phyloP scores from a whole-genome alignment of 768 basidiomycete species.

The Favolaschia claudopus region DNA sequence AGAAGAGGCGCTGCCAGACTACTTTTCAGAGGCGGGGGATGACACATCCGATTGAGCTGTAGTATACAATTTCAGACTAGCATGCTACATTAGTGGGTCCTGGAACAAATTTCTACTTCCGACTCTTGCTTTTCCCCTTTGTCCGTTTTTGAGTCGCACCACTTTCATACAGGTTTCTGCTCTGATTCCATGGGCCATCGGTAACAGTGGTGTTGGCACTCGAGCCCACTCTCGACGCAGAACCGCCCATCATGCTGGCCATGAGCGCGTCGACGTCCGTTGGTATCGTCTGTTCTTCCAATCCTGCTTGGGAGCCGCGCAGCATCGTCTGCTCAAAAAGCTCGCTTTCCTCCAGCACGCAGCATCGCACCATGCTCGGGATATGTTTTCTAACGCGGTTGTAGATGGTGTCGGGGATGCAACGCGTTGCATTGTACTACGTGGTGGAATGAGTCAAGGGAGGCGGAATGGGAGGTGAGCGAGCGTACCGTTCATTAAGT shows the following conservation, averaged over 20 bases:
- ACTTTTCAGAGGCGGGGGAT: constrained; percentile 54
- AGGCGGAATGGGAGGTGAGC: no score
- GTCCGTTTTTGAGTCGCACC: constrained; percentile 32
- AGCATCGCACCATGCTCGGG: no score
- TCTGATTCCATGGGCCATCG: constrained; percentile 46
- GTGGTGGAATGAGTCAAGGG: no score
- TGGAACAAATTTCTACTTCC: constrained; percentile 19
- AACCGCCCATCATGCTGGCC: constrained; percentile 58
- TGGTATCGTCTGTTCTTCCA: constrained; percentile 51
- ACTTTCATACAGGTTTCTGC: constrained; percentile 29
- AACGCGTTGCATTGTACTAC: no score
- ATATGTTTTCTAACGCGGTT: no score
- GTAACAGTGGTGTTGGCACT: constrained; percentile 28
- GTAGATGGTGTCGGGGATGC: no score
- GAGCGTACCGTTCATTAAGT: no score
- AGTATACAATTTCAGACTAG: constrained; percentile 18
- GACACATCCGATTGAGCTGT: constrained; percentile 15
- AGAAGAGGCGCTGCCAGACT: constrained; percentile 68
- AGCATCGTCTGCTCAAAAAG: constrained; percentile 56
- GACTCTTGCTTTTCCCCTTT: constrained; percentile 35
- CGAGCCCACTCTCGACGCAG: constrained; percentile 26
- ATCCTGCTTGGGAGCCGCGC: constrained; percentile 53
- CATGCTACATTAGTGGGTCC: constrained; percentile 17
- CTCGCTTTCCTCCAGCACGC: constrained; percentile 59
- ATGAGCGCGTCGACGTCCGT: constrained; percentile 58